Conservation (phyloP, 2,329 filamentous ascomycete genomes). For the Acephala macrosclerotiorum region DNA sequence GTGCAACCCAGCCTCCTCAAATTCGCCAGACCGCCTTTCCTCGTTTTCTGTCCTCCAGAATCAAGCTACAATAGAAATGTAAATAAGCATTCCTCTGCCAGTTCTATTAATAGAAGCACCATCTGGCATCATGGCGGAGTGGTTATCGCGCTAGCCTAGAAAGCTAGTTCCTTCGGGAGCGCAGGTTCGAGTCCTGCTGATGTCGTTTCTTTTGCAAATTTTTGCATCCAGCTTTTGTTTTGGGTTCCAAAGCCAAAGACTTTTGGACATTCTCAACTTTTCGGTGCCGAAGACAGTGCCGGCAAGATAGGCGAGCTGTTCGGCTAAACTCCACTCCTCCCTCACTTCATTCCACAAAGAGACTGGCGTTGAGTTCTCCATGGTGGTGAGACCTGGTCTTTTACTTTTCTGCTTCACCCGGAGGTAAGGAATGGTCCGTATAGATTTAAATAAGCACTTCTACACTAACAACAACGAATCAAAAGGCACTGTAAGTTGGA, state of each 20-base stretch:
- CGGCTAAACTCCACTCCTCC: not conserved
- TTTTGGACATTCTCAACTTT: not conserved
- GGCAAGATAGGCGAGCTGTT: not conserved
- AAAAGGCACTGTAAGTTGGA: not conserved
- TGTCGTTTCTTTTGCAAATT: not conserved
- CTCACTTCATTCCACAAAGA: too few relatives aligned
- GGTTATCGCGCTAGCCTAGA: constrained; percentile 14
- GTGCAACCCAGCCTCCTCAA: too few relatives aligned
- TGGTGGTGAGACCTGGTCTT: not conserved
- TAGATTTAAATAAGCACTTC: not conserved
- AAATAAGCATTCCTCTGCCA: not conserved
- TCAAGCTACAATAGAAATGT: not conserved
- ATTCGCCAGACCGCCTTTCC: too few relatives aligned
- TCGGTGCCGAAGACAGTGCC: not conserved
- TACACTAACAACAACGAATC: not conserved
- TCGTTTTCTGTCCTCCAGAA: not conserved
- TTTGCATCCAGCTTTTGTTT: not conserved
- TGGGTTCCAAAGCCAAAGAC: not conserved
- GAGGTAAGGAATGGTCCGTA: not conserved
- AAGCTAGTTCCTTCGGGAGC: constrained; percentile 14
- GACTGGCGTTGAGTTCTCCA: too few relatives aligned
- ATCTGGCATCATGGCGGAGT: not conserved
- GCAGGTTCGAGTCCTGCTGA: constrained; percentile 1
- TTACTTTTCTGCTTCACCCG: not conserved
- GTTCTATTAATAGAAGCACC: constrained; percentile 1